Evolutionary conservation across 2,329 filamentous ascomycete species (phyloP), one percentile per base, ranked within the genome.

Genomic region (Penicillium sp.): DNA sequence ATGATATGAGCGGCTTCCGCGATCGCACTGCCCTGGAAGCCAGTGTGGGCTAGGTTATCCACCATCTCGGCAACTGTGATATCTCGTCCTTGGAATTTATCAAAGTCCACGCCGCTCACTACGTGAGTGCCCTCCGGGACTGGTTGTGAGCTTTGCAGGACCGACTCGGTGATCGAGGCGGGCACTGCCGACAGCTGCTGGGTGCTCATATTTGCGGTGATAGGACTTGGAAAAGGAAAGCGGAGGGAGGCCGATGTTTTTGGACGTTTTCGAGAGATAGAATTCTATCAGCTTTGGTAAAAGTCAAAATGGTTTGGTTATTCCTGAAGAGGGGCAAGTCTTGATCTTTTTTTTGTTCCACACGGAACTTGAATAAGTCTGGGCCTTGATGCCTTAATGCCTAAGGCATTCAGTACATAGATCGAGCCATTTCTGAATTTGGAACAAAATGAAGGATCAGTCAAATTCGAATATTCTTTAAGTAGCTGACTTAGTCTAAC

Each of bases 51-150:
- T 85, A 97, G 93, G 52, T 86, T 85, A 47, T 83, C 77, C 19
- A 93, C 80, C 57, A 99, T 78, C 67, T 96, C 88, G 29, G 90
- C 86, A 44, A 88, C 91, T 0, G 90, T 95, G 64, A 96, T 86
- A 54, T 86, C 81, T 48, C 80, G 80, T 31, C 69, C 71, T n/a
- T 82, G 79, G 51, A 83, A 84, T 44, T 86, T 79, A 74, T 96
- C 87, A 74, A 97, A 99, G 67, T 99, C 92, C 54, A 97, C 81
- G 62, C 95, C 93, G 66, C 87, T 82, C 30, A 99, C 92, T 66
- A 88, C 81, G 58, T 85, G 83, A n/a, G 88, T 82, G 39, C 80
- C 86, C 46, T 84, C 79, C 13, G 92, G 88, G 67, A 95, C 84
- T 46, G 88, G 87, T 49, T 87, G 85, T 1, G 92, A 96, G 41